phyloP scores from a whole-genome alignment of 192 early-diverging fungal genomes.

The Podila verticillata region DNA sequence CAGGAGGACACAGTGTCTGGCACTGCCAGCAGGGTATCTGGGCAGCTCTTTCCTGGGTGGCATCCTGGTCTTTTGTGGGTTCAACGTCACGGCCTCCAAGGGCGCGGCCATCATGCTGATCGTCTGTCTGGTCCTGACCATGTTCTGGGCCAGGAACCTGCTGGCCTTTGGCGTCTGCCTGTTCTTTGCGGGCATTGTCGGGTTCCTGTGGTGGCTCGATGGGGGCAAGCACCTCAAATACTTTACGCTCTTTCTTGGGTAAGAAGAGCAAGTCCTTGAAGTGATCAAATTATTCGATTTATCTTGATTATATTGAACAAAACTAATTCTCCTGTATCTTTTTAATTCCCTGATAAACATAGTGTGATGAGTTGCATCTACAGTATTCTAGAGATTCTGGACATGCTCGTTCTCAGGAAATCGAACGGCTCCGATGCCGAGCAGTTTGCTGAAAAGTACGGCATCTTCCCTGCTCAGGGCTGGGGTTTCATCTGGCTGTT shows the following conservation, averaged over 20 bases:
- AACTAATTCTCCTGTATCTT: not conserved
- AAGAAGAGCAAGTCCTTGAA: conserved; percentile 15
- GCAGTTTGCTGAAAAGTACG: conserved; percentile 79
- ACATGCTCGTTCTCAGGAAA: conserved; percentile 90
- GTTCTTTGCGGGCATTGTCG: conserved; percentile 84
- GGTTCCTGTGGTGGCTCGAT: conserved; percentile 85
- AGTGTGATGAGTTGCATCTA: conserved; percentile 95
- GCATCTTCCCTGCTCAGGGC: conserved; percentile 79
- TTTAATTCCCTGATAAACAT: not conserved
- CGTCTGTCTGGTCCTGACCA: conserved; percentile 79
- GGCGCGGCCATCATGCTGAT: conserved; percentile 87
- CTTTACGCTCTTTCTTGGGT: conserved; percentile 95
- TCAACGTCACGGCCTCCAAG: conserved; percentile 89
- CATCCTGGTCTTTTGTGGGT: conserved; percentile 93
- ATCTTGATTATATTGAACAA: not conserved
- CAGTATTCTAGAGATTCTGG: conserved; percentile 95
- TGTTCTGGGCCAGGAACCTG: conserved; percentile 93
- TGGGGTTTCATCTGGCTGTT: conserved; percentile 95
- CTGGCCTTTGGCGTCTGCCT: conserved; percentile 83
- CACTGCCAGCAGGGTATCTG: conserved; percentile 92
- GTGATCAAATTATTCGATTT: not conserved
- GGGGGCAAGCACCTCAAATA: conserved; percentile 82
- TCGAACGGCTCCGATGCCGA: conserved; percentile 96
- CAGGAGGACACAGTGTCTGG: conserved; percentile 77
- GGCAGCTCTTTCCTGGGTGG: conserved; percentile 90